Evolutionary conservation across 2,329 filamentous ascomycete species (phyloP).

Genomic region (Aspergillus viridinutans): DNA sequence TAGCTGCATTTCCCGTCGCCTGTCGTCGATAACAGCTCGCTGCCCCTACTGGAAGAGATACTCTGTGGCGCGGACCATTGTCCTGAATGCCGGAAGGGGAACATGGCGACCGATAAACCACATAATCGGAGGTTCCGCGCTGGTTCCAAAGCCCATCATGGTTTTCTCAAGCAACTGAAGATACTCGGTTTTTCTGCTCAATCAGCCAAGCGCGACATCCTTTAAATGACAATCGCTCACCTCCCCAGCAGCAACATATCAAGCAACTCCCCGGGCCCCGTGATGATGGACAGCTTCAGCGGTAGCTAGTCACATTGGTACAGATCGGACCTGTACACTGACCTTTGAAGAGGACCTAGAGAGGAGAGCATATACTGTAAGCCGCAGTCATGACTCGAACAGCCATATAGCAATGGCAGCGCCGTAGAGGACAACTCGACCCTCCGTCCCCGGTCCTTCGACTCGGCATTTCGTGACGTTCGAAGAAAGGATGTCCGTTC

Average conservation of each 20-base stretch:
- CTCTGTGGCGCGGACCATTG: slow-evolving; percentile 8
- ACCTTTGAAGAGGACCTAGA: background rate
- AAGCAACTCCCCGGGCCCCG: slow-evolving; percentile 32
- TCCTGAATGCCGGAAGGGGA: slow-evolving; percentile 2
- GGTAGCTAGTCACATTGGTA: slow-evolving; percentile 1
- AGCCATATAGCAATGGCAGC: no score
- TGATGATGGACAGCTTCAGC: slow-evolving; percentile 7
- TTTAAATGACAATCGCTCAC: slow-evolving; percentile 25
- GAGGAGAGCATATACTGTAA: background rate
- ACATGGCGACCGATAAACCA: slow-evolving; percentile 5
- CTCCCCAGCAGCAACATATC: slow-evolving; percentile 44
- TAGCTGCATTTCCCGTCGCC: slow-evolving; percentile 14
- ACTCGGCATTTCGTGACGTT: no score
- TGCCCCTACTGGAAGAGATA: slow-evolving; percentile 8
- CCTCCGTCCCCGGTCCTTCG: no score
- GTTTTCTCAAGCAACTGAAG: slow-evolving; percentile 30
- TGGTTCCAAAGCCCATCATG: slow-evolving; percentile 8
- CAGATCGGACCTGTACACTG: slow-evolving; percentile 2
- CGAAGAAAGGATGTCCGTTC: no score
- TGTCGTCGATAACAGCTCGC: slow-evolving; percentile 15
- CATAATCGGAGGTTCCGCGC: slow-evolving; percentile 7
- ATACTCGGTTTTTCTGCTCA: slow-evolving; percentile 33
- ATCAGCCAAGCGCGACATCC: background rate
- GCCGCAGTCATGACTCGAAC: background rate
- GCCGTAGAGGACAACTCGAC: no score